phyloP scores from a whole-genome alignment of 2,329 filamentous ascomycete genomes.

The Peltaster fructicola region DNA sequence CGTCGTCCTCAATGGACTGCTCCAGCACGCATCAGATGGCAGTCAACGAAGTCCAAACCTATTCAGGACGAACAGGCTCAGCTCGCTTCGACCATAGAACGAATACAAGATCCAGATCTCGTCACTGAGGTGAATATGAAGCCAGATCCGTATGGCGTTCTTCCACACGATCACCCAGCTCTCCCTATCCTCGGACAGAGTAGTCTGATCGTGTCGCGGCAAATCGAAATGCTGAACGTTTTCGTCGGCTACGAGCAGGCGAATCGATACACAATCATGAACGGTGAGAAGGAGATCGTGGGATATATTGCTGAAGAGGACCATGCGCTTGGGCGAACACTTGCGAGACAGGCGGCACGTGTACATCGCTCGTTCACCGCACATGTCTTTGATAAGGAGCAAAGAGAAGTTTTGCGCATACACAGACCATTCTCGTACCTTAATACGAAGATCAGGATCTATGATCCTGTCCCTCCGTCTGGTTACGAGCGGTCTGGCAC shows the following conservation, averaged over 20 bases:
- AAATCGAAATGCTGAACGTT: constrained; percentile 49
- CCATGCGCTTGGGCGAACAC: constrained; percentile 36
- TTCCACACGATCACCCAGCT: constrained; percentile 41
- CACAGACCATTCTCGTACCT: constrained; percentile 48
- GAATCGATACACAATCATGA: constrained; percentile 48
- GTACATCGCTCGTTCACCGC: constrained; percentile 48
- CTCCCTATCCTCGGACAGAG: constrained; percentile 41
- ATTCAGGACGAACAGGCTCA: constrained; percentile 17
- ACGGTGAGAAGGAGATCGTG: constrained; percentile 43
- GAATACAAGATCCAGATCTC: constrained; percentile 31
- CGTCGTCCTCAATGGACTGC: constrained; percentile 10
- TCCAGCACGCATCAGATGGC: constrained; percentile 15
- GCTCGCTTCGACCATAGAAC: constrained; percentile 28
- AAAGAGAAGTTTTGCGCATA: constrained; percentile 43
- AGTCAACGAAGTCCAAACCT: not conserved
- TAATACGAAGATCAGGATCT: constrained; percentile 39
- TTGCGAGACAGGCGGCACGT: constrained; percentile 41
- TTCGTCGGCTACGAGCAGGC: constrained; percentile 50
- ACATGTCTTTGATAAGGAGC: constrained; percentile 44
- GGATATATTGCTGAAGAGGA: constrained; percentile 49
- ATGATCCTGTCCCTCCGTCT: constrained; percentile 31
- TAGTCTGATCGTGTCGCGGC: constrained; percentile 42
- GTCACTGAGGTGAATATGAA: constrained; percentile 43
- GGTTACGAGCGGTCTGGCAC: constrained; percentile 21
- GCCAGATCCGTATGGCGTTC: constrained; percentile 40